Evolutionary conservation across 176 grass and related monocot genomes (phyloP), one percentile per base, ranked within the genome.

Genomic region (Triticum monococcum): DNA sequence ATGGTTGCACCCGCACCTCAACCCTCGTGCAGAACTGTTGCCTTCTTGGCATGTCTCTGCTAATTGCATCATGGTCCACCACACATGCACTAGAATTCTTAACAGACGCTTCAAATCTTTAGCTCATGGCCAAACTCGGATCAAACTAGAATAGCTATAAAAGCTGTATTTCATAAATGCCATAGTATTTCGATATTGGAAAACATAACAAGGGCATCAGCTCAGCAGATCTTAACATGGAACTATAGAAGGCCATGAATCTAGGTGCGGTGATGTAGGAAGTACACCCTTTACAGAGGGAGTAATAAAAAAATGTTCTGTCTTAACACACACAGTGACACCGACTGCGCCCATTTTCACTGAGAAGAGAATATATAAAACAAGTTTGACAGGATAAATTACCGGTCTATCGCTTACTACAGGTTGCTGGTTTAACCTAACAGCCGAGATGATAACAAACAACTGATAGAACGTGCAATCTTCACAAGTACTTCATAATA

Each of bases 11-110:
- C 35, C 69, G 63, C 83, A 77, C 18, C 38, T 78, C 22, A 74
- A 18, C 68, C 30, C 64, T 86, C 12, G 56, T 86, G 84, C 64
- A 86, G 79, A 24, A 77, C 12, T 71, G 24, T 76, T 68, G 73
- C 71, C 48, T 82, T 68, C 46, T 86, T 89, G 79, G 50, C 62
- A 63, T 86, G 72, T 81, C 78, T 30, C 48, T 23, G 9, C 22
- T 63, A 86, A 41, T 30, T 37, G 11, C 50, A 68, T 8, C 70
- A 77, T 59, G 43, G 48, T 77, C 70, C 26, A 38, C 28, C 57
- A 64, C 57, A 54, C 30, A 75, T 81, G 32, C 10, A 8, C 18
- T 38, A 35, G 13, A 54, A 50, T 60, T 25, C 28, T 14, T 26
- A 84, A 64, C 1, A 63, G 70, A 35, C 7, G 12, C 25, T 50